A percentile compares a stretch with the other conserved stretches of the same genome.
Conservation (phyloP, 2,329 filamentous ascomycete species). For the Chalaropsis thielavioides region DNA sequence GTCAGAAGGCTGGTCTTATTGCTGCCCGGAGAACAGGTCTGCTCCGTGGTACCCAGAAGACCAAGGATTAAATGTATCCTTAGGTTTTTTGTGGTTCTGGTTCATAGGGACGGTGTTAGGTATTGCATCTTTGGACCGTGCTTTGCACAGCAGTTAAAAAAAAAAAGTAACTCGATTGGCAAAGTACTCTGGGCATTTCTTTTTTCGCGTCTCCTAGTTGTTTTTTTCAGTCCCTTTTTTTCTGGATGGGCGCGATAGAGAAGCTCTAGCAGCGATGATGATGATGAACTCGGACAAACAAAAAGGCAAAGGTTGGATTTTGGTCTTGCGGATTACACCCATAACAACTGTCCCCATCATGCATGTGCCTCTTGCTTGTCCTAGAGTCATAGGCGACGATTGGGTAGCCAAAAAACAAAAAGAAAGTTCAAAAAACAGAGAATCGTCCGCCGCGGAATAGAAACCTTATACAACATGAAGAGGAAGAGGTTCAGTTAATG, state of each 20-base stretch:
- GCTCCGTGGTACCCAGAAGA: conserved; percentile 99
- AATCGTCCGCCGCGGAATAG: not conserved
- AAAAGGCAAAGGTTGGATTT: conserved; percentile 19
- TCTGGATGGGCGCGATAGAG: conserved; percentile 15
- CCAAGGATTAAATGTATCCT: conserved; percentile 63
- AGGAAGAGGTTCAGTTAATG: not conserved
- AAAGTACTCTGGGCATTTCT: conserved; percentile 22
- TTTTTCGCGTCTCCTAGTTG: conserved; percentile 15
- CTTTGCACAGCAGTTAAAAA: conserved; percentile 31
- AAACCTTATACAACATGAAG: not conserved
- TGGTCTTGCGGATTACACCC: conserved; percentile 15
- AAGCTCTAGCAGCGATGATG: conserved; percentile 17
- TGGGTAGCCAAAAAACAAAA: conserved; percentile 17
- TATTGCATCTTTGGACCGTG: conserved; percentile 45
- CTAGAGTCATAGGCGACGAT: conserved; percentile 6
- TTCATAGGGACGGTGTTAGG: conserved; percentile 44
- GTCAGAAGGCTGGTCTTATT: conserved; percentile 99
- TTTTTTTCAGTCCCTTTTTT: conserved; percentile 8
- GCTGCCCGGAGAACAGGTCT: conserved; percentile 99
- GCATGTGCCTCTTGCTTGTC: conserved; percentile 13
- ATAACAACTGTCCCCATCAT: conserved; percentile 12
- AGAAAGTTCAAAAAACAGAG: conserved; percentile 13
- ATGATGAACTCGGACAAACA: conserved; percentile 18
- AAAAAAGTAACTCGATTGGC: conserved; percentile 33
- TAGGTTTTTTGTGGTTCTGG: conserved; percentile 17